Evolutionary conservation across 2,329 filamentous ascomycete species (phyloP).

Genomic region (Drechslerella dactyloides): DNA sequence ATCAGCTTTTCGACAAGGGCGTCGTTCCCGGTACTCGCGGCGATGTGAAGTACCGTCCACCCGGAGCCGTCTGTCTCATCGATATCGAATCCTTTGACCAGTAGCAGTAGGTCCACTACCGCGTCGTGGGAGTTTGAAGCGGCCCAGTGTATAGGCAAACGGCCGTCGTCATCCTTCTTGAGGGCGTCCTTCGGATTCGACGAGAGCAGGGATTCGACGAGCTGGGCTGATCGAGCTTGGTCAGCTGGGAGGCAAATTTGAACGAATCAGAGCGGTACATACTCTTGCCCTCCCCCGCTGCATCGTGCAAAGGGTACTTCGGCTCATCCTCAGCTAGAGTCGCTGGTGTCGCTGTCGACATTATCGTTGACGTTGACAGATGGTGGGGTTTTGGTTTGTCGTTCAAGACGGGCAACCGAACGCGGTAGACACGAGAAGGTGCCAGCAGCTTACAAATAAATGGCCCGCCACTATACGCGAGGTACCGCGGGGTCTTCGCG

Average conservation of each 20-base stretch:
- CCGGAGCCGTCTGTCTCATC: constrained; percentile 78
- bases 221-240: constrained; percentile 25
- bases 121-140: constrained; percentile 78
- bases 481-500: neutral
- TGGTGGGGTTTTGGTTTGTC: constrained; percentile 43
- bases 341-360: constrained; percentile 30
- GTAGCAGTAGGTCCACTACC: constrained; percentile 74
- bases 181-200: constrained; percentile 78
- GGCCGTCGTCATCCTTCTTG: constrained; percentile 81
- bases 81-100: constrained; percentile 76
- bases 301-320: constrained; percentile 47
- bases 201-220: constrained; percentile 77
- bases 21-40: constrained; percentile 73
- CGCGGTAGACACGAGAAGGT: constrained; percentile 31
- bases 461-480: constrained; percentile 1
- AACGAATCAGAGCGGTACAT: constrained; percentile 1
- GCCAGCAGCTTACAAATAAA: constrained; percentile 34
- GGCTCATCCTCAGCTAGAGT: constrained; percentile 28
- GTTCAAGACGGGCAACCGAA: constrained; percentile 35
- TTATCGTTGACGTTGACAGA: constrained; percentile 17
- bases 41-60: constrained; percentile 86
- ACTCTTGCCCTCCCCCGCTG: constrained; percentile 47
- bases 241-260: constrained; percentile 8
- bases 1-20: constrained; percentile 72
- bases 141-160: constrained; percentile 93